Evolutionary conservation across 2,329 filamentous ascomycete species (phyloP), one percentile per base, ranked within the genome.

Genomic region (Calonectria multiphialidica): DNA sequence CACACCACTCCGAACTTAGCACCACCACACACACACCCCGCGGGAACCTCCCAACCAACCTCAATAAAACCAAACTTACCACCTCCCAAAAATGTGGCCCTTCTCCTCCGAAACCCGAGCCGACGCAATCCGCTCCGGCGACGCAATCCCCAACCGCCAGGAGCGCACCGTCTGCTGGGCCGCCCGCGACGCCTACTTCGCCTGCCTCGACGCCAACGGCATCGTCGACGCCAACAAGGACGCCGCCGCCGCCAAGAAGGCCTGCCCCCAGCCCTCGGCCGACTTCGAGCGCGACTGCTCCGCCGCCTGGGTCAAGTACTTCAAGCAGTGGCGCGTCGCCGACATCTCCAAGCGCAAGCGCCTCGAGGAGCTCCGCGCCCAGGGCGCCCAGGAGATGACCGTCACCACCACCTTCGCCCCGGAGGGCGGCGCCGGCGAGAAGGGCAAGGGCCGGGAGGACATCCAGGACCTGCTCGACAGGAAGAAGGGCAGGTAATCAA

Each of bases 301-400:
- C 21, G 90, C 88, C 71, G 96, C 95, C 82, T 99, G 97, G 97
- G 97, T 98, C 73, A 95, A 95, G 85, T 98, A 99, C 85, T 99
- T 99, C 86, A 98, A 98, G 88, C 96, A 98, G 85, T 94, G 95
- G 86, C 90, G 97, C 80, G 95, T 98, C 42, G 96, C 97, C 85
- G 97, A 99, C 78, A 90, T 94, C 81, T 94, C 98, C 79, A 95
- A 96, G 84, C 93, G 94, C 80, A 88, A 92, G 84, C 93, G 95
- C 28, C 87, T 98, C 75, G 93, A 93, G 79, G 91, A 91, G 81
- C 90, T 98, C 78, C 89, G 93, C 81, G 89, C 88, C 57, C 93
- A 96, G 82, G 93, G 94, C 74, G 94, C 93, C 15, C 87, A 89
- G 75, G 88, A 90, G 83, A 88, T 94, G 82, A 83, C 83, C 16